phyloP scores from a whole-genome alignment of 306 rosid species.

The Notholithocarpus densiflorus region DNA sequence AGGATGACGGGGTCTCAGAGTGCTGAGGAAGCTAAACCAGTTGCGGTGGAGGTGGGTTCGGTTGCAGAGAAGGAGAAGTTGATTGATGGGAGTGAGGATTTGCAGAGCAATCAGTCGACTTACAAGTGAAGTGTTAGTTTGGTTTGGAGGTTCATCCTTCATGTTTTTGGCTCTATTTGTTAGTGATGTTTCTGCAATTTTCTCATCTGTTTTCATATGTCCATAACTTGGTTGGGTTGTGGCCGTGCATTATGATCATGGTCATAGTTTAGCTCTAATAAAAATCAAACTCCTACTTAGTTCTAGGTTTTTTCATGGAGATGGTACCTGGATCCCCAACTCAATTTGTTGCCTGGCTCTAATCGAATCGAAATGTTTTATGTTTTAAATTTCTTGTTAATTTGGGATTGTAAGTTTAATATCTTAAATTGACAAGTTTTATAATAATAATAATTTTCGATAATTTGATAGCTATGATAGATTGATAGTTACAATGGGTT shows the following conservation, averaged over 20 bases:
- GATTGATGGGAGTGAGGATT: conserved; percentile 40
- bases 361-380: not conserved
- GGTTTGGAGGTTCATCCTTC: not conserved
- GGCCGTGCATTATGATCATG: not conserved
- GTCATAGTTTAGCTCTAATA: not conserved
- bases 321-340: not conserved
- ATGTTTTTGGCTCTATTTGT: not conserved
- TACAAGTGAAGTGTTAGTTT: conserved; percentile 43
- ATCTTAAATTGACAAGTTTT: no score
- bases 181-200: conserved; percentile 14
- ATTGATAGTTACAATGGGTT: no score
- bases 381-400: not conserved
- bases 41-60: conserved; percentile 22
- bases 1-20: conserved; percentile 83
- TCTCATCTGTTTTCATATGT: conserved; percentile 8
- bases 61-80: conserved; percentile 48
- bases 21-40: conserved; percentile 29
- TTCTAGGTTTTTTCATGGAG: not conserved
- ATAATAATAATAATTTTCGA: no score
- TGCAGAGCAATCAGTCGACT: conserved; percentile 48
- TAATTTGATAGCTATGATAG: no score
- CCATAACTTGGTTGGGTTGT: conserved; percentile 2
- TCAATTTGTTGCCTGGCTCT: not conserved
- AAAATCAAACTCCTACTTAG: not conserved
- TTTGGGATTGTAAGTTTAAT: not conserved